phyloP scores from a whole-genome alignment of 208 protist species.

The Naegleria fowleri region DNA sequence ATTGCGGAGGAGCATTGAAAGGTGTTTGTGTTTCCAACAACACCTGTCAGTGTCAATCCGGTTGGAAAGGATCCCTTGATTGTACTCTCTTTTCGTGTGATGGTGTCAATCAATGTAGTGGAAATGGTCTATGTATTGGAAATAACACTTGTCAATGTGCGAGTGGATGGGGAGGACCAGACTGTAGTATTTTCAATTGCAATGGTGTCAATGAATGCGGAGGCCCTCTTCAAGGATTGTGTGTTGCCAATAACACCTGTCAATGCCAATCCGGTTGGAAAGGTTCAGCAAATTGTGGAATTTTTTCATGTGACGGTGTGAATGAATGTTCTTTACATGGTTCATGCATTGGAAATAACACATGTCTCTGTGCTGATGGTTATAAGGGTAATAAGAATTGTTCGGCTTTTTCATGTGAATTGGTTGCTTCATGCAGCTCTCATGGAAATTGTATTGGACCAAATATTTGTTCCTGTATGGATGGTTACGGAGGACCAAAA shows the following conservation, averaged over 20 bases:
- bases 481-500: background rate
- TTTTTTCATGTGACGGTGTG: background rate
- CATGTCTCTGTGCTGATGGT: background rate
- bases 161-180: background rate
- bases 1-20: background rate
- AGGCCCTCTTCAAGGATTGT: background rate
- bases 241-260: background rate
- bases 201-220: background rate
- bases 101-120: background rate
- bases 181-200: background rate
- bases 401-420: background rate
- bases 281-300: background rate
- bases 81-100: background rate
- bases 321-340: background rate
- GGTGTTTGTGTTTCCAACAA: background rate
- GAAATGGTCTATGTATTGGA: background rate
- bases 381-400: background rate
- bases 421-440: background rate
- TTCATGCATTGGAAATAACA: background rate
- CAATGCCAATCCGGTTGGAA: background rate
- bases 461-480: background rate
- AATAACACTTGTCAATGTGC: background rate
- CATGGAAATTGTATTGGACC: background rate
- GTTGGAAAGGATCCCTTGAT: background rate
- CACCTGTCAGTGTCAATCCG: background rate